These are phyloP conservation scores for Simplicillium sp. DNA, from an alignment of 2,329 filamentous ascomycete genomes.

Conservation along the genomic window DNA sequence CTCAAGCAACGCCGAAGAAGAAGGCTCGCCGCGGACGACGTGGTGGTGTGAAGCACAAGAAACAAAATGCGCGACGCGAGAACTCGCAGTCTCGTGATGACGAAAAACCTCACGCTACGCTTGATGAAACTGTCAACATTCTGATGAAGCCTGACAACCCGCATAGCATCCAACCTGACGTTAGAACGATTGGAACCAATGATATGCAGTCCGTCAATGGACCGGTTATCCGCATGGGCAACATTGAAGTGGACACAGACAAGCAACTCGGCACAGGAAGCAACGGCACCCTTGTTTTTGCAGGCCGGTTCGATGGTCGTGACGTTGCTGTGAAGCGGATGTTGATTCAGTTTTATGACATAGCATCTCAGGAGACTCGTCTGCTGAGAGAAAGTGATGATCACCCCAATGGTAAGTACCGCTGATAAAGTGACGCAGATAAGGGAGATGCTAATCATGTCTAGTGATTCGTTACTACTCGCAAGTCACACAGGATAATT, in stretches of 20 bases:
- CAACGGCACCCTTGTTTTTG: constrained; percentile 93
- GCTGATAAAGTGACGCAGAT: background rate
- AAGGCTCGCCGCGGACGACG: constrained; percentile 63
- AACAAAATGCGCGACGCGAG: constrained; percentile 44
- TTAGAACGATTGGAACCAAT: constrained; percentile 42
- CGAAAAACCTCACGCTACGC: constrained; percentile 30
- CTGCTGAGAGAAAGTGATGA: constrained; percentile 88
- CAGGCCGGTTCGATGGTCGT: constrained; percentile 86
- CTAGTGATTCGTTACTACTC: constrained; percentile 90
- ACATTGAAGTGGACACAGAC: constrained; percentile 54
- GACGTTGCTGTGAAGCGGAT: constrained; percentile 95
- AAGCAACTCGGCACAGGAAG: constrained; percentile 68
- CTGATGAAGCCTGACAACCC: constrained; percentile 48
- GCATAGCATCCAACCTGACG: constrained; percentile 49
- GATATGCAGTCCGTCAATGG: constrained; percentile 52
- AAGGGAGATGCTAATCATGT: constrained; percentile 17
- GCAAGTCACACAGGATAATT: constrained; percentile 78
- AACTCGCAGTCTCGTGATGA: constrained; percentile 40
- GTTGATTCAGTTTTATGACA: constrained; percentile 91
- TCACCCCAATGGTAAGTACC: constrained; percentile 64
- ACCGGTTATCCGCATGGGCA: constrained; percentile 51
- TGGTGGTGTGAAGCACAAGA: constrained; percentile 60
- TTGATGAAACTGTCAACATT: constrained; percentile 53
- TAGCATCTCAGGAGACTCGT: constrained; percentile 88
- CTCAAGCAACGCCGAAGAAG: too few relatives aligned